Evolutionary conservation across 116 monocot genomes (phyloP), one percentile per base, ranked within the genome.

Genomic region (Zostera marina): DNA sequence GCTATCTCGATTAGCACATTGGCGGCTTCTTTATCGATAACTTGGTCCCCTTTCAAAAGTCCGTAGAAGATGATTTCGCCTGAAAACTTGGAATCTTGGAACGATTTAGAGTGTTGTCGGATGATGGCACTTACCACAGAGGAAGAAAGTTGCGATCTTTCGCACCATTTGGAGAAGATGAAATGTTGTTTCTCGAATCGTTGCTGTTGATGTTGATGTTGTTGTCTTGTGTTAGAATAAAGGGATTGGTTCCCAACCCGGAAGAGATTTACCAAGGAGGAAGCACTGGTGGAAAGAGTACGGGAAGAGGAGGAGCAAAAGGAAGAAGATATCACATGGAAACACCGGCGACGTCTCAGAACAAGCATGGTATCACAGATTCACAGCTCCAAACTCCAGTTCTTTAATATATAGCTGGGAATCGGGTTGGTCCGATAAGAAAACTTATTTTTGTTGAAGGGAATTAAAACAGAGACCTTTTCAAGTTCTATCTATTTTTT

Each of bases 1-100:
- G 38, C 56, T 39, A 56, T 56, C 32, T 56, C 56, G 56, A n/a
- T 15, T n/a, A 56, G 38, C 2, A 56, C 8, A 39, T 56, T 39
- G 23, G 15, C 56, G 40, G 32, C 32, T 32, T 56, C 56, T 15
- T 32, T 32, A 14, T 38, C 38, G 56, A 56, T 25, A 14, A 40
- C n/a, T 1, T 56, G 49, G 17, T 8, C 16, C 15, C 16, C 15
- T 14, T 9, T 38, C 11, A 32, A 7, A n/a, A 56, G 38, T 14
- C 32, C n/a, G 39, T 13, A 32, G 12, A 56, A 56, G 56, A 56
- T 24, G 56, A 38, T 7, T 32, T 6, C n/a, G 7, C 26, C 32
- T 15, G 20, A 49, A 49, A 56, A 40, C 38, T 25, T 39, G 32
- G 56, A 38, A 15, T 6, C 56, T 38, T 56, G 56, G 0, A 13